Percentiles rank a stretch among this genome's conserved stretches.
Conservation (phyloP, 2,329 filamentous ascomycete species). For the Sporothrix luriei region DNA sequence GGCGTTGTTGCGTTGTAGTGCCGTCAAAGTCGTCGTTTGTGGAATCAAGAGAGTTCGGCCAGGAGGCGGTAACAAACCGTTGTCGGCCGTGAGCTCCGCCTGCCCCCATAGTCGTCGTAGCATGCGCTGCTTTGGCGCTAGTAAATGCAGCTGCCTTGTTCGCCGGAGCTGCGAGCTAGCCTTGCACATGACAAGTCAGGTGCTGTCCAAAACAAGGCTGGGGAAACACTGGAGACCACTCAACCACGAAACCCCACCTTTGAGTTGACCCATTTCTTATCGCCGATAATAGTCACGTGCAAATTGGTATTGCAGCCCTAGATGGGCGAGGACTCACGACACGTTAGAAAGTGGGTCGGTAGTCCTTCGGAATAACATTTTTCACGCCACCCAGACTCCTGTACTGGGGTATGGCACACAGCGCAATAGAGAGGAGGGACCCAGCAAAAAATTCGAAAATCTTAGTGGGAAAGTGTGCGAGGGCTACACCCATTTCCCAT, state of each 20-base stretch:
- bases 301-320: not conserved
- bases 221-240: not conserved
- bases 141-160: conserved; percentile 29
- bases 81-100: conserved; percentile 29
- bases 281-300: conserved; percentile 4
- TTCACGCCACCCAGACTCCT: not conserved
- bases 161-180: not conserved
- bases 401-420: not conserved
- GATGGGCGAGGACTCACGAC: not conserved
- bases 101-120: conserved; percentile 24
- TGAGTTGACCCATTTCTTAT: not conserved
- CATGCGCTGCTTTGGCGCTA: conserved; percentile 18
- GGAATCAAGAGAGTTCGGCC: conserved; percentile 7
- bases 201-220: conserved; percentile 27
- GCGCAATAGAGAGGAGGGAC: conserved; percentile 3
- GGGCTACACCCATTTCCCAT: conserved; percentile 25
- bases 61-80: conserved; percentile 23
- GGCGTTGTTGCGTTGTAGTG: not conserved
- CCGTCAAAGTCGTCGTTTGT: conserved; percentile 2
- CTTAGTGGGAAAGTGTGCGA: conserved; percentile 32
- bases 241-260: conserved; percentile 5
- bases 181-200: conserved; percentile 27
- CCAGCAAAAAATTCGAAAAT: conserved; percentile 32
- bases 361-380: conserved; percentile 10
- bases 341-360: not conserved